phyloP scores from a whole-genome alignment of 148 eudicot species.

The Rheum nobile region DNA sequence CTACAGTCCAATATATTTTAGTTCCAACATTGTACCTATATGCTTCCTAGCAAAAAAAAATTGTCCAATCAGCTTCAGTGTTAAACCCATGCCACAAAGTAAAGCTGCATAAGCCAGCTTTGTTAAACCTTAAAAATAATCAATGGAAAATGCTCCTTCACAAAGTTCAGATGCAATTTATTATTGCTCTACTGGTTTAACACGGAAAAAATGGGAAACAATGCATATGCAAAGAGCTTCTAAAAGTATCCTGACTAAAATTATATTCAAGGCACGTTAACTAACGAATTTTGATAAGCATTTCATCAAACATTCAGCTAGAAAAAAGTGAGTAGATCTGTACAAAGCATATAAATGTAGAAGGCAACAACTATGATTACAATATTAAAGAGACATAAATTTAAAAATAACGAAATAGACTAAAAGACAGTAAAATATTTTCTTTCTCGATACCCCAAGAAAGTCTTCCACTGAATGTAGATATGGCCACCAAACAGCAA shows the following conservation, averaged over 20 bases:
- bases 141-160: neutral
- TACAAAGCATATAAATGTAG: neutral
- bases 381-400: neutral
- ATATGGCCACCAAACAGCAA: constrained; percentile 86
- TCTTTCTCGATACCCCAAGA: constrained; percentile 39
- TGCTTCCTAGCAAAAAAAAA: neutral
- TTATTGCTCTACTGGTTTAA: neutral
- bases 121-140: neutral
- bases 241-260: neutral
- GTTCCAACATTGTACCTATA: neutral
- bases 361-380: neutral
- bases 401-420: neutral
- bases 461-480: constrained; percentile 52
- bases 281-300: neutral
- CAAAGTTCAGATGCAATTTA: neutral
- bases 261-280: neutral
- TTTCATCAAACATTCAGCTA: neutral
- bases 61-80: neutral
- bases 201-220: neutral
- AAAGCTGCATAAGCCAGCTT: neutral
- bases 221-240: neutral
- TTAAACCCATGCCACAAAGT: neutral
- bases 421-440: constrained; percentile 9
- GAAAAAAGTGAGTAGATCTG: neutral
- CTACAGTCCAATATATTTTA: neutral